Base-by-base conservation (phyloP, 345 rosid species). In the Adansonia digitata region DNA sequence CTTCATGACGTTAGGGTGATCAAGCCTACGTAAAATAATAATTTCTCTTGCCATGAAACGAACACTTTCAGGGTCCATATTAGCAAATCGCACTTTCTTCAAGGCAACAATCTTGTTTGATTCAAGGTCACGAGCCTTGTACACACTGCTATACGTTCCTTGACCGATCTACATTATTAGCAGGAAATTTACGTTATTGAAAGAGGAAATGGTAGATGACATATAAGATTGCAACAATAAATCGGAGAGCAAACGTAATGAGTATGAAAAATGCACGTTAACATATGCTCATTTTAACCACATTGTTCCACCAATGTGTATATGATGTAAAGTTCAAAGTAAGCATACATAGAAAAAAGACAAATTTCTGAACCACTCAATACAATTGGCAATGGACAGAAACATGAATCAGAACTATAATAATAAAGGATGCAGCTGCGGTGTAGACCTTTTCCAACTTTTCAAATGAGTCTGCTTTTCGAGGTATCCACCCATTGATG, bases 401-500 rank as follows among this genome's bases (percentile, higher is more conserved):
- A 15, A 69, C 29, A 42, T 7, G n/a, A 18, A 31, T 29, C 12
- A 60, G 51, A 69, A 5, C n/a, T n/a, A 31, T 42, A 8, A 42
- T 62, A 17, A 69, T 2, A 37, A 59, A 35, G 48, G 24, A 37
- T 15, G n/a, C 1, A 66, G 68, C 18, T 31, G 61, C 34, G 18
- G 9, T 66, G 40, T 78, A 81, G 39, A 94, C 99, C 98, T 94
- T 94, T 72, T 91, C 99, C 65, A 94, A 67, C 85, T 89, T 93
- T 84, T 94, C 96, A 79, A 93, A 94, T 0, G 99, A 92, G 39
- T 94, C 97, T 0, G 98, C 92, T 61, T 86, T 87, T 11, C 97
- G 86, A 7, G 99, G 98, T 64, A 89, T 85, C 99, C 99, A 94
- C 18, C 99, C 99, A 57, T 85, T 86, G 78, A 94, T 90, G 69